Evolutionary conservation across 148 eudicot species (phyloP), one percentile per base, ranked within the genome.

Genomic region (Chenopodium berlandieri): DNA sequence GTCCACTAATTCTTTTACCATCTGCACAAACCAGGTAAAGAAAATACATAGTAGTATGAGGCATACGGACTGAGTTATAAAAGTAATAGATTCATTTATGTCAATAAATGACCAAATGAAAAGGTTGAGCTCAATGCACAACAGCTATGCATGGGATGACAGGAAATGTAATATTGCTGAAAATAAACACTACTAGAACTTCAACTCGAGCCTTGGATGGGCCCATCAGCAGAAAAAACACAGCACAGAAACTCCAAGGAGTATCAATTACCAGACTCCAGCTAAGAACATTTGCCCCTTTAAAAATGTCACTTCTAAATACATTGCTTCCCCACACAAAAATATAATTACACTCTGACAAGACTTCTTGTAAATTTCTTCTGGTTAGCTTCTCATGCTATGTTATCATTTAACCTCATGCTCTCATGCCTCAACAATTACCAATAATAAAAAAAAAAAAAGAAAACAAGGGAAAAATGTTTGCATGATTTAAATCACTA

Each of bases 1-100:
- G 66, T 80, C 83, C 78, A 52, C 20, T 56, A 68, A 32, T 71
- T 82, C 82, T 78, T 87, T 80, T 62, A 75, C 34, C 79, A 72
- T 83, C 91, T 84, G 87, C 84, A 84, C 67, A 63, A 67, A 77
- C 75, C 78, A 84, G 70, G 60, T 71, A 32, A 58, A 62, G 80
- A n/a, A 56, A 76, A 81, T 75, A 37, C 44, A 54, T 32, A 54
- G 48, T 46, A 23, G 58, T 70, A 77, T 81, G 82, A 80, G 32
- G 80, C 48, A 25, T 14, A 62, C n/a, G 27, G 78, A 78, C 75
- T 73, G 65, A 74, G n/a, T 62, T 63, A 72, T 48, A 58, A 40
- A 64, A 30, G 10, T 70, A 37, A 54, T n/a, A 23, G 10, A 70
- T 47, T 50, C 52, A 75, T n/a, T 71, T 31, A 75, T 4, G 66